phyloP scores from a whole-genome alignment of 2,329 filamentous ascomycete species.

The Xylariaceae sp. region DNA sequence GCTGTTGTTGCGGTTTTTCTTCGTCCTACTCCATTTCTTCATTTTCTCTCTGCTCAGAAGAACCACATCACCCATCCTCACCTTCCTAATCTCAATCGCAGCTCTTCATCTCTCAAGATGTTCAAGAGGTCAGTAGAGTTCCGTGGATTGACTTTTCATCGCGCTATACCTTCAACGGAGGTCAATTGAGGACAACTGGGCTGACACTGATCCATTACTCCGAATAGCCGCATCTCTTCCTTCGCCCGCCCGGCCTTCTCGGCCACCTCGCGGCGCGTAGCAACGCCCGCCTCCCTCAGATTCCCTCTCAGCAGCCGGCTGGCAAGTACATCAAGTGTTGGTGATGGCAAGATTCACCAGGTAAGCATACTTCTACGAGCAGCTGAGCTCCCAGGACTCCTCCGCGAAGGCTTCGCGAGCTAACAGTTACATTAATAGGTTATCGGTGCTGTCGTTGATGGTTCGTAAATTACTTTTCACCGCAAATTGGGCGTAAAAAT shows the following conservation, averaged over 20 bases:
- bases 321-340: constrained; percentile 63
- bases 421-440: constrained; percentile 69
- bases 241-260: constrained; percentile 64
- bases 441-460: constrained; percentile 99
- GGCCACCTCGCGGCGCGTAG: constrained; percentile 62
- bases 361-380: constrained; percentile 47
- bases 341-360: constrained; percentile 74
- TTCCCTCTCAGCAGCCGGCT: constrained; percentile 62
- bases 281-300: constrained; percentile 62
- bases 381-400: constrained; percentile 16
- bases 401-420: constrained; percentile 47
- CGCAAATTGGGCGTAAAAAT: constrained; percentile 7
- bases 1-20: constrained; percentile 34
- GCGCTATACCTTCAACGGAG: constrained; percentile 51
- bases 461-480: constrained; percentile 60
- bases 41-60: constrained; percentile 40
- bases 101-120: constrained; percentile 76
- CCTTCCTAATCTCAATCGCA: constrained; percentile 66
- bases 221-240: constrained; percentile 68
- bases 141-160: constrained; percentile 38
- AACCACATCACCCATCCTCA: constrained; percentile 55
- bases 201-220: constrained; percentile 47
- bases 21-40: constrained; percentile 33
- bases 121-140: constrained; percentile 74
- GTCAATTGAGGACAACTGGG: constrained; percentile 61